Conservation (phyloP, 495 filamentous ascomycete genomes). For the Xylaria venustula region DNA sequence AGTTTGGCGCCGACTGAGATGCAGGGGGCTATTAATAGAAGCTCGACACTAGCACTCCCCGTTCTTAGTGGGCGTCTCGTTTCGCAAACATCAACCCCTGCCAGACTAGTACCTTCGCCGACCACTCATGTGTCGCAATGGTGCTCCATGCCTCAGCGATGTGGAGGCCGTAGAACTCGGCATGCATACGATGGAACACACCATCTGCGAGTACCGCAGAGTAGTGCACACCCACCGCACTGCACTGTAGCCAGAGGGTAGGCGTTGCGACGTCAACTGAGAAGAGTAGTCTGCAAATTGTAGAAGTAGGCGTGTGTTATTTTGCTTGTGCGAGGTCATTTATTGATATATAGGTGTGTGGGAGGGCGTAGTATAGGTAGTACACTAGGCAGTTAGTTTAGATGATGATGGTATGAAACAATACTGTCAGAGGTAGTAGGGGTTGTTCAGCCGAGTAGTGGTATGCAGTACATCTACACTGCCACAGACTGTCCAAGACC, state of each 20-base stretch:
- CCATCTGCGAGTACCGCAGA: constrained; percentile 16
- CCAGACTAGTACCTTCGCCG: constrained; percentile 16
- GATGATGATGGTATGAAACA: constrained; percentile 4
- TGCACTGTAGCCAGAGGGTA: background rate
- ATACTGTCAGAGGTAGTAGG: constrained; percentile 1
- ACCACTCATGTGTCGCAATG: constrained; percentile 22
- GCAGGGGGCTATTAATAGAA: constrained; percentile 35
- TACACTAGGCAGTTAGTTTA: too few relatives aligned
- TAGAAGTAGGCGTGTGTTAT: background rate
- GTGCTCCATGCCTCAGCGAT: constrained; percentile 13
- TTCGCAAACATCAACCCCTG: constrained; percentile 29
- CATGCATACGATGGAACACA: constrained; percentile 17
- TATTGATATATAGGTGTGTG: too few relatives aligned
- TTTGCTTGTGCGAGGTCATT: too few relatives aligned
- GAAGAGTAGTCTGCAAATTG: background rate
- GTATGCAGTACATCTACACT: too few relatives aligned
- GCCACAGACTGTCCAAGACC: too few relatives aligned
- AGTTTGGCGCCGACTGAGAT: constrained; percentile 29
- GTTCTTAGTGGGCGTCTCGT: constrained; percentile 24
- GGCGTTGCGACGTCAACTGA: background rate
- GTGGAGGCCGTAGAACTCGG: constrained; percentile 14
- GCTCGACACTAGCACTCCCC: constrained; percentile 22
- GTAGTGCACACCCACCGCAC: background rate
- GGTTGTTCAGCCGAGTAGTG: constrained; percentile 2
- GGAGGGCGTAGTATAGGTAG: too few relatives aligned